Conservation (phyloP, 2,329 filamentous ascomycete genomes). For the Macrophomina tecta region DNA sequence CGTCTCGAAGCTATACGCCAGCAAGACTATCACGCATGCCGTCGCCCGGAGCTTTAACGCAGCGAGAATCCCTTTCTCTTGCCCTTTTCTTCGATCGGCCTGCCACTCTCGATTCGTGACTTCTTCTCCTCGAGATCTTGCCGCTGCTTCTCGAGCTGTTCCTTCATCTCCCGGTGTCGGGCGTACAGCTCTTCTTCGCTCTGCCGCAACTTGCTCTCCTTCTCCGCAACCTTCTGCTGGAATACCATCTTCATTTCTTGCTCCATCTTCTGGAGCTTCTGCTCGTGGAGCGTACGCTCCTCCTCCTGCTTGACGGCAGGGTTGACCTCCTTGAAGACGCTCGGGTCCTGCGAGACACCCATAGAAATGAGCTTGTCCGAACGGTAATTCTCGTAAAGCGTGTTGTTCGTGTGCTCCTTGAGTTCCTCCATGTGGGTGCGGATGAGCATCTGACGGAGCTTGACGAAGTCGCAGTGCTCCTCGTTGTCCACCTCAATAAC, state of each 20-base stretch:
- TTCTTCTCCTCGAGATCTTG: constrained; percentile 99
- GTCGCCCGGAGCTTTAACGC: constrained; percentile 64
- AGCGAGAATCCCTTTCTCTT: constrained; percentile 99
- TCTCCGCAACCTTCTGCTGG: constrained; percentile 99
- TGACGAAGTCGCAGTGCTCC: constrained; percentile 99
- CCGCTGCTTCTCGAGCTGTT: constrained; percentile 95
- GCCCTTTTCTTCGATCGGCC: constrained; percentile 95
- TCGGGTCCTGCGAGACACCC: constrained; percentile 98
- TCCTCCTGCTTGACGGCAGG: constrained; percentile 99
- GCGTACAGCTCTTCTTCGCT: constrained; percentile 99
- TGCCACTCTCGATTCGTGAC: constrained; percentile 87
- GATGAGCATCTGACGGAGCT: constrained; percentile 99
- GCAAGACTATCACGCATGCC: neutral
- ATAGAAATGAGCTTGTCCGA: constrained; percentile 98
- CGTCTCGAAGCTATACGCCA: constrained; percentile 32
- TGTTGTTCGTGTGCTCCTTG: constrained; percentile 99
- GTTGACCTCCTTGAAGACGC: constrained; percentile 99
- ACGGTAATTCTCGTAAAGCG: constrained; percentile 98
- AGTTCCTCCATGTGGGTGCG: constrained; percentile 99
- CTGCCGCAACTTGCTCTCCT: constrained; percentile 99
- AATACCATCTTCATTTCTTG: constrained; percentile 99
- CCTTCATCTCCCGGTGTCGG: constrained; percentile 99
- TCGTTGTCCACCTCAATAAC: constrained; percentile 99
- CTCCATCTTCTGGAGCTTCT: constrained; percentile 99
- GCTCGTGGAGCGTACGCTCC: constrained; percentile 95